Evolutionary conservation across 805 yeast species (phyloP), one percentile per base, ranked within the genome.

Genomic region (Schwanniomyces vanrijiae): DNA sequence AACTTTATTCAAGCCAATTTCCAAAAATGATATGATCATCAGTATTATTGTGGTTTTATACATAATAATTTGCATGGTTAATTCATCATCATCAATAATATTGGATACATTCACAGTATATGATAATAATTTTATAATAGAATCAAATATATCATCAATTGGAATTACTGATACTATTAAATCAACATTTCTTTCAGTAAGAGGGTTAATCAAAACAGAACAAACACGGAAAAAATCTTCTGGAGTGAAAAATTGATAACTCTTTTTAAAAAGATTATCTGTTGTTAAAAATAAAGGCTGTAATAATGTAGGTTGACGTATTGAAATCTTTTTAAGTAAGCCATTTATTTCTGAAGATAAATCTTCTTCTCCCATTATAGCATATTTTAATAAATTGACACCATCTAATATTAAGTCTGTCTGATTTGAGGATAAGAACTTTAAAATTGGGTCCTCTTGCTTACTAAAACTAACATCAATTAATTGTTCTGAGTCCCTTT

Each of bases 211-310:
- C 37, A 68, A 50, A 22, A 65, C 55, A 3, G 59, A 55, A 35
- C 62, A 60, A 13, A 68, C 50, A 29, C 78, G 47, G 8, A 74
- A 42, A 28, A 67, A 71, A 50, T 73, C 76, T n/a, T 64, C 68
- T 1, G 63, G 42, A 1, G 52, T 25, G 33, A 74, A 68, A 25
- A 64, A 62, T 16, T 52, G 56, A 13, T 43, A 46, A 1, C 61
- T 44, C 31, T 62, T 64, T n/a, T 53, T 54, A 34, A 71, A 54
- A 2, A 65, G 40, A 10, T 48, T 53, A 21, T 63, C 71, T 4
- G 58, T 51, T 3, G 59, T 52, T 4, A 56, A 50, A 31, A 69
- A 61, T 10, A 75, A 53, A 1, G 76, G 75, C 20, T 48, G 51
- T 31, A 74, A 55, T 5, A 66, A 45, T 5, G 50, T 45, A 0